A percentile compares a stretch with the other conserved stretches of the same genome.
These are phyloP conservation scores for Teunomyces aglyptinius DNA, from an alignment of 805 yeast species.

Conservation along the genomic window DNA sequence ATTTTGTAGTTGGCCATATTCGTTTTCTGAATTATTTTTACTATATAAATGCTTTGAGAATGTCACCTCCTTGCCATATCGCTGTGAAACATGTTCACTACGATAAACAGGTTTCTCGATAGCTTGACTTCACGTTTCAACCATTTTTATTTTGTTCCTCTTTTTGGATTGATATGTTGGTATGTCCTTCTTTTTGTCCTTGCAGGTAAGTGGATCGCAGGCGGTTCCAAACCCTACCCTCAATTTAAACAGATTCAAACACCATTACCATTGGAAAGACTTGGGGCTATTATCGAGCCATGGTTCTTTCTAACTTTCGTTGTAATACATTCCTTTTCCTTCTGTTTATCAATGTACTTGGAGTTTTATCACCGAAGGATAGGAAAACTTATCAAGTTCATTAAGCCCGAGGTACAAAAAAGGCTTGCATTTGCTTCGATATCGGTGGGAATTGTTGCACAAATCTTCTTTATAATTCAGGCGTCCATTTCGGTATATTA, in stretches of 20 bases:
- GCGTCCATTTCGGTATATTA: not conserved
- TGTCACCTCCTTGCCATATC: not conserved
- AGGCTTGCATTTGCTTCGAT: slow-evolving; percentile 24
- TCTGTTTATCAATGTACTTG: slow-evolving; percentile 22
- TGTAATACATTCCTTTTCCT: slow-evolving; percentile 21
- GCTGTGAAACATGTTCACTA: slow-evolving; percentile 3
- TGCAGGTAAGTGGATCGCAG: slow-evolving; percentile 19
- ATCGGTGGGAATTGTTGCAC: slow-evolving; percentile 15
- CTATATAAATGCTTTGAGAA: not conserved
- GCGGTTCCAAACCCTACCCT: slow-evolving; percentile 20
- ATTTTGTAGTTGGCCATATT: not conserved
- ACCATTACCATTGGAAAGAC: slow-evolving; percentile 25
- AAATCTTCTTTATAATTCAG: not conserved
- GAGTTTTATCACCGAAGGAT: slow-evolving; percentile 28
- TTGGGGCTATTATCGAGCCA: slow-evolving; percentile 23
- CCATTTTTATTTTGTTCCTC: slow-evolving; percentile 24
- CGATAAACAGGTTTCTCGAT: slow-evolving; percentile 9
- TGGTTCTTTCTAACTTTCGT: slow-evolving; percentile 21
- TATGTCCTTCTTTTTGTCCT: slow-evolving; percentile 20
- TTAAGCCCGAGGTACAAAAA: slow-evolving; percentile 22
- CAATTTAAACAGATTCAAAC: slow-evolving; percentile 18
- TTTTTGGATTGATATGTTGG: slow-evolving; percentile 27
- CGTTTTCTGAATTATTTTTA: not conserved
- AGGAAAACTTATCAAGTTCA: slow-evolving; percentile 28
- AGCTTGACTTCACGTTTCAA: slow-evolving; percentile 20